phyloP scores from a whole-genome alignment of 345 rosid species.

The Sisymbrium irio region DNA sequence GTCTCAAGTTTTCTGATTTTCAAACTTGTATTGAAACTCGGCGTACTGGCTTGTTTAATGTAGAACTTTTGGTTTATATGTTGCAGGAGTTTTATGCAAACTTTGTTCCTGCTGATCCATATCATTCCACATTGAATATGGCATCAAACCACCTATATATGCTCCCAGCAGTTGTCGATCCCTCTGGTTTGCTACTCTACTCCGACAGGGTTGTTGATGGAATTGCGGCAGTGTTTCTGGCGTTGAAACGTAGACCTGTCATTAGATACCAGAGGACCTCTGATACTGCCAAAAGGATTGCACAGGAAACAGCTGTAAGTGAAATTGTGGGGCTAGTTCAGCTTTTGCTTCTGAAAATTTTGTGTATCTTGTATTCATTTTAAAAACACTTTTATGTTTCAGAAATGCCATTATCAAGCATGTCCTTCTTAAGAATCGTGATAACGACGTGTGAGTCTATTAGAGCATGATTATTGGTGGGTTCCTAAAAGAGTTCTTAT shows the following conservation, averaged over 20 bases:
- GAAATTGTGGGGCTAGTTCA: no score
- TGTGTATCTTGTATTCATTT: no score
- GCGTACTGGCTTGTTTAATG: no score
- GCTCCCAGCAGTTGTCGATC: slow-evolving; percentile 98
- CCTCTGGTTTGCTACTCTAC: slow-evolving; percentile 79
- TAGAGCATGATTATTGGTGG: slow-evolving; percentile 74
- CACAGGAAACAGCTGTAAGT: slow-evolving; percentile 92
- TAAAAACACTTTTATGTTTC: no score
- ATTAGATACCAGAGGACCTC: slow-evolving; percentile 94
- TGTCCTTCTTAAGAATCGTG: slow-evolving; percentile 53
- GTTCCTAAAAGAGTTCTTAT: no score
- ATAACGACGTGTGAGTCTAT: slow-evolving; percentile 70
- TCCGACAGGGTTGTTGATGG: slow-evolving; percentile 89
- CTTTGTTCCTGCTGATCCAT: slow-evolving; percentile 82
- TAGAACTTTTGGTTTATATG: slow-evolving; percentile 13
- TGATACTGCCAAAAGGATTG: slow-evolving; percentile 93
- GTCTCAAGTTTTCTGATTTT: no score
- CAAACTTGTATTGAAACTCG: no score
- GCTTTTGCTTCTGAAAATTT: no score
- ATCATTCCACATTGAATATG: slow-evolving; percentile 80
- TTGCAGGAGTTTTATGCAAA: slow-evolving; percentile 96
- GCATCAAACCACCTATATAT: slow-evolving; percentile 78
- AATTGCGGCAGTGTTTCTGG: slow-evolving; percentile 75
- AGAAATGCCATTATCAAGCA: slow-evolving; percentile 59
- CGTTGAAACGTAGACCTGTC: slow-evolving; percentile 87